phyloP scores from a whole-genome alignment of 2,329 filamentous ascomycete species.

The Verruconis gallopava region DNA sequence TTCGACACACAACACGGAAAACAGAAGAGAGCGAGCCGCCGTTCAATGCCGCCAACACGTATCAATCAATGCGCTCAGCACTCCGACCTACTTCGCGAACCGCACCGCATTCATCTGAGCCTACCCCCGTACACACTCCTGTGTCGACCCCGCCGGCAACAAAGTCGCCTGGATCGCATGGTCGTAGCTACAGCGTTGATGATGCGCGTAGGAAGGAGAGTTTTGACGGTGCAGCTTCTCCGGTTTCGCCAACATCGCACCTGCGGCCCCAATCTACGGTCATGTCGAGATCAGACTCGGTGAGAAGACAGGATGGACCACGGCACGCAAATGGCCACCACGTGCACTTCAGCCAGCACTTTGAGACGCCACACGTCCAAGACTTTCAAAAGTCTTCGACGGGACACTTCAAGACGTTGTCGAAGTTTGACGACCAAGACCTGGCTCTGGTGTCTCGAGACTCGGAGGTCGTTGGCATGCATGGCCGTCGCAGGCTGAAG shows the following conservation, averaged over 20 bases:
- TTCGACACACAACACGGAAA: constrained; percentile 39
- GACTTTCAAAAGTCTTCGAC: constrained; percentile 80
- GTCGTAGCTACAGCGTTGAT: constrained; percentile 36
- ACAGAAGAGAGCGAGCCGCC: constrained; percentile 23
- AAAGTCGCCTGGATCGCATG: constrained; percentile 1
- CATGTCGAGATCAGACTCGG: constrained; percentile 22
- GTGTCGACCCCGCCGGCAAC: neutral
- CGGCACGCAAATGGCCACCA: constrained; percentile 1
- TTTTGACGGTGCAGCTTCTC: constrained; percentile 34
- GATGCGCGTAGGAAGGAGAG: constrained; percentile 41
- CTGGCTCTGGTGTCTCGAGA: constrained; percentile 65
- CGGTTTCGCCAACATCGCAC: constrained; percentile 23
- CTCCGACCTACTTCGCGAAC: constrained; percentile 42
- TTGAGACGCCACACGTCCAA: constrained; percentile 50
- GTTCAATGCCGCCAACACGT: constrained; percentile 49
- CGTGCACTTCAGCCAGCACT: constrained; percentile 17
- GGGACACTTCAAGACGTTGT: constrained; percentile 75
- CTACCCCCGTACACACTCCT: neutral
- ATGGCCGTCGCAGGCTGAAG: constrained; percentile 73
- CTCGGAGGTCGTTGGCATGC: constrained; percentile 77
- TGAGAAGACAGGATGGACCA: constrained; percentile 2
- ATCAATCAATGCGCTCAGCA: constrained; percentile 61
- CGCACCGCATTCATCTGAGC: neutral
- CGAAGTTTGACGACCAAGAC: constrained; percentile 65
- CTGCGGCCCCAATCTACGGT: constrained; percentile 30